Conservation (phyloP, 1,139 yeast species). For the Meyerozyma smithsonii region DNA sequence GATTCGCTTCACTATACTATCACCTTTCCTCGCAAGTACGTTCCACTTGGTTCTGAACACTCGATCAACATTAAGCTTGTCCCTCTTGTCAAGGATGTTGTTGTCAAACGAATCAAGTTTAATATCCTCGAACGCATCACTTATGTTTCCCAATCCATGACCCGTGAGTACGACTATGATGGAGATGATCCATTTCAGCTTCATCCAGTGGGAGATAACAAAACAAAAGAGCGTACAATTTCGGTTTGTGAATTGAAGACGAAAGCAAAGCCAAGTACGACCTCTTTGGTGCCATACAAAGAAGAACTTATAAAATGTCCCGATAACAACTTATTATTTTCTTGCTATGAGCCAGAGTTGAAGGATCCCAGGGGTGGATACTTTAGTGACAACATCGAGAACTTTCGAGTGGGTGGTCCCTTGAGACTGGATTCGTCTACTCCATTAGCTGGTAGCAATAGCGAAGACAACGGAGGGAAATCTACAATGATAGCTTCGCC, state of each 20-base stretch:
- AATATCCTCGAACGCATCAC: constrained; percentile 70
- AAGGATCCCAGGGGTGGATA: constrained; percentile 10
- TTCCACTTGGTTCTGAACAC: constrained; percentile 65
- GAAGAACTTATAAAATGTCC: constrained; percentile 58
- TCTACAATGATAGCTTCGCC: constrained; percentile 39
- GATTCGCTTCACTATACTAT: constrained; percentile 74
- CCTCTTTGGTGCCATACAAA: constrained; percentile 44
- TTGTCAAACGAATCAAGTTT: constrained; percentile 66
- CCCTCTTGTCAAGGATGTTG: constrained; percentile 66
- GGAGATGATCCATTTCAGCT: constrained; percentile 38
- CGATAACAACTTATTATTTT: constrained; percentile 55
- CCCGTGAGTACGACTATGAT: constrained; percentile 55
- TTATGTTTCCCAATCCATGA: constrained; percentile 50
- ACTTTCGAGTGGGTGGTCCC: constrained; percentile 2
- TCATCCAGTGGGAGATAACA: constrained; percentile 15
- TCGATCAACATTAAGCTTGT: constrained; percentile 60
- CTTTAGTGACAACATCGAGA: constrained; percentile 12
- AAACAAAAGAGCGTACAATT: constrained; percentile 48
- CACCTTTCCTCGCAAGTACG: constrained; percentile 69
- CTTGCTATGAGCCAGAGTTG: constrained; percentile 42
- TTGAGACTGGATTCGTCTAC: neutral
- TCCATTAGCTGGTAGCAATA: neutral
- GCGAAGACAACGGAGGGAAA: constrained; percentile 9
- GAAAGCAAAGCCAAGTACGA: constrained; percentile 33
- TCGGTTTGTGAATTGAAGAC: constrained; percentile 63